phyloP scores from a whole-genome alignment of 148 eudicot genomes.

The Euryodendron excelsum region DNA sequence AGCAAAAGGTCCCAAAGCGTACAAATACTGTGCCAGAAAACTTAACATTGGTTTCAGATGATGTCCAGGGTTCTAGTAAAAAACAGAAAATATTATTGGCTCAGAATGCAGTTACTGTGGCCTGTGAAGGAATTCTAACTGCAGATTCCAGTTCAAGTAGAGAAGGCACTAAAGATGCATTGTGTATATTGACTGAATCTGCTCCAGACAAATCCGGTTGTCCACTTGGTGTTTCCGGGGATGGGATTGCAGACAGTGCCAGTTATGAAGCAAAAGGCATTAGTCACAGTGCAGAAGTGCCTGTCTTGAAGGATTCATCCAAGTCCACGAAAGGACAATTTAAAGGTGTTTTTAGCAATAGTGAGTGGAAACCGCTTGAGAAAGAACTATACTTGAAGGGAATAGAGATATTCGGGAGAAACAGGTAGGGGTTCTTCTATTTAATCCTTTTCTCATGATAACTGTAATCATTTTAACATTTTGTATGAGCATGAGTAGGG shows the following conservation, averaged over 20 bases:
- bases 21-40: slow-evolving; percentile 20
- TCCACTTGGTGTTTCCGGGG: slow-evolving; percentile 2
- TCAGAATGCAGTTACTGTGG: slow-evolving; percentile 11
- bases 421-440: slow-evolving; percentile 47
- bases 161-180: slow-evolving; percentile 12
- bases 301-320: slow-evolving; percentile 29
- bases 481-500: not conserved
- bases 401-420: slow-evolving; percentile 84
- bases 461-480: not conserved
- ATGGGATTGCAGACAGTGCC: slow-evolving; percentile 16
- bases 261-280: slow-evolving; percentile 29
- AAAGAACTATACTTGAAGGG: slow-evolving; percentile 82
- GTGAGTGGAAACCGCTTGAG: slow-evolving; percentile 79
- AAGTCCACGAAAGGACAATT: slow-evolving; percentile 21
- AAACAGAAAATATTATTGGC: slow-evolving; percentile 35
- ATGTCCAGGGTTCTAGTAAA: slow-evolving; percentile 30
- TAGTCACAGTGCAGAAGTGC: slow-evolving; percentile 13
- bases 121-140: slow-evolving; percentile 18
- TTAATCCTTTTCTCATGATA: not conserved
- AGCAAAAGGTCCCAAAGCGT: slow-evolving; percentile 30
- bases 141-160: slow-evolving; percentile 20
- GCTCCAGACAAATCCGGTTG: slow-evolving; percentile 9
- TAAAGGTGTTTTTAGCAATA: slow-evolving; percentile 22
- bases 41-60: slow-evolving; percentile 18
- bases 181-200: slow-evolving; percentile 1